Evolutionary conservation across 306 rosid species (phyloP).

Genomic region (Cicer yamashitae): DNA sequence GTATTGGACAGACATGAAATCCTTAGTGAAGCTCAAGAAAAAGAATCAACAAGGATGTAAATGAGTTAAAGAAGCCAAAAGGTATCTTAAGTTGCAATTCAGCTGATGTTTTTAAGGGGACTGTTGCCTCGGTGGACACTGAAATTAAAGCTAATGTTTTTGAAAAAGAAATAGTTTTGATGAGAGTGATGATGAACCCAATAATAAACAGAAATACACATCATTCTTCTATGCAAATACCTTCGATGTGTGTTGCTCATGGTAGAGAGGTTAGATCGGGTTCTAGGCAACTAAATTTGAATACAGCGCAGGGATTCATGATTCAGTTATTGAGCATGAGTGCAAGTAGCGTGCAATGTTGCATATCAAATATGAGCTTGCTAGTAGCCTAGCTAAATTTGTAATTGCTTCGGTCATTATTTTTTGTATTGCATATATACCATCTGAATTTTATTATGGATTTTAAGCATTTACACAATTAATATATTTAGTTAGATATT

Average conservation of each 20-base stretch:
- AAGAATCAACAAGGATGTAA: slow-evolving; percentile 20
- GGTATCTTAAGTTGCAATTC: slow-evolving; percentile 51
- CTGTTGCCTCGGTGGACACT: slow-evolving; percentile 25
- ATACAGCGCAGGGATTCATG: slow-evolving; percentile 42
- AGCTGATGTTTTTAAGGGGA: slow-evolving; percentile 39
- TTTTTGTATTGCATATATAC: slow-evolving; percentile 23
- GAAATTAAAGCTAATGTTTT: slow-evolving; percentile 38
- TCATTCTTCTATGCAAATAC: slow-evolving; percentile 39
- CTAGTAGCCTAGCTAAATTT: slow-evolving; percentile 24
- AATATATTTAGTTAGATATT: slow-evolving; percentile 5
- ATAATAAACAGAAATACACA: slow-evolving; percentile 40
- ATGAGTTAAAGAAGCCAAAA: slow-evolving; percentile 44
- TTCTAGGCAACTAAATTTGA: slow-evolving; percentile 15
- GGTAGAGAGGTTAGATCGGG: slow-evolving; percentile 47
- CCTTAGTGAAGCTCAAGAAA: slow-evolving; percentile 40
- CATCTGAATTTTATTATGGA: slow-evolving; percentile 31
- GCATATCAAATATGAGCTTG: slow-evolving; percentile 34
- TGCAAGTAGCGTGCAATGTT: slow-evolving; percentile 7
- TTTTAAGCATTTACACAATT: not conserved
- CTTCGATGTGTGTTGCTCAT: slow-evolving; percentile 45
- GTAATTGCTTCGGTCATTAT: slow-evolving; percentile 32
- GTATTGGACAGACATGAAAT: slow-evolving; percentile 38
- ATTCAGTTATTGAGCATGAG: slow-evolving; percentile 20
- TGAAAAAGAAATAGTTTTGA: slow-evolving; percentile 47
- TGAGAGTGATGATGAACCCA: slow-evolving; percentile 54